Conservation (phyloP, 441 rosid genomes). For the Bruguiera hainesii region DNA sequence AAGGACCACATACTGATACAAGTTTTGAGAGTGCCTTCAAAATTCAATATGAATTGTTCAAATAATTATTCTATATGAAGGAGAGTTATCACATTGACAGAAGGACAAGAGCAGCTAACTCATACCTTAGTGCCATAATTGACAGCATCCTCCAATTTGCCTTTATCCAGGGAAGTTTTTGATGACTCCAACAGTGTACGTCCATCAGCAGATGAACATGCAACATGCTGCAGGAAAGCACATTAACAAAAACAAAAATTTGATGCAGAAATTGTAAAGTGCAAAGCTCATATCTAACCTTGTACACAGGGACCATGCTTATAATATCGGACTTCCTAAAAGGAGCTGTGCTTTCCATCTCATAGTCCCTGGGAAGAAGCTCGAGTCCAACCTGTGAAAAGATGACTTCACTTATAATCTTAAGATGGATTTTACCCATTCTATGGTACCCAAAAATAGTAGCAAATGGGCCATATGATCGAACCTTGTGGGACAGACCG, state of each 20-base stretch:
- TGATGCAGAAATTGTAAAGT: constrained; percentile 3
- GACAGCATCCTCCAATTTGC: constrained; percentile 88
- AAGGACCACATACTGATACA: constrained; percentile 90
- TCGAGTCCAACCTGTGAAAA: constrained; percentile 55
- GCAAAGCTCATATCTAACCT: constrained; percentile 33
- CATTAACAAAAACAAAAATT: constrained; percentile 4
- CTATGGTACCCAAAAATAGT: constrained; percentile 10
- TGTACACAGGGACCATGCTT: constrained; percentile 61
- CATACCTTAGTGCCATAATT: constrained; percentile 76
- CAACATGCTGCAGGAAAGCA: constrained; percentile 62
- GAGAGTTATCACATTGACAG: neutral
- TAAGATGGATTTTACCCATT: constrained; percentile 8
- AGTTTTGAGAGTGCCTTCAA: constrained; percentile 71
- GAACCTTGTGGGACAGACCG: constrained; percentile 62
- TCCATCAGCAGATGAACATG: constrained; percentile 85
- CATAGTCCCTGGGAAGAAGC: constrained; percentile 65
- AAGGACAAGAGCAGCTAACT: constrained; percentile 1
- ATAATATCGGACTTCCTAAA: constrained; percentile 48
- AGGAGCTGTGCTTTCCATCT: constrained; percentile 49
- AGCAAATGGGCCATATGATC: constrained; percentile 18
- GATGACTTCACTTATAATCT: constrained; percentile 17
- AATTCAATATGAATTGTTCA: constrained; percentile 28
- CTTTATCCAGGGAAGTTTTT: constrained; percentile 83
- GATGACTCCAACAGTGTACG: constrained; percentile 84
- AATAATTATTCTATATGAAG: neutral